phyloP scores from a whole-genome alignment of 768 basidiomycete genomes.

The Leccinellum rugosiceps region DNA sequence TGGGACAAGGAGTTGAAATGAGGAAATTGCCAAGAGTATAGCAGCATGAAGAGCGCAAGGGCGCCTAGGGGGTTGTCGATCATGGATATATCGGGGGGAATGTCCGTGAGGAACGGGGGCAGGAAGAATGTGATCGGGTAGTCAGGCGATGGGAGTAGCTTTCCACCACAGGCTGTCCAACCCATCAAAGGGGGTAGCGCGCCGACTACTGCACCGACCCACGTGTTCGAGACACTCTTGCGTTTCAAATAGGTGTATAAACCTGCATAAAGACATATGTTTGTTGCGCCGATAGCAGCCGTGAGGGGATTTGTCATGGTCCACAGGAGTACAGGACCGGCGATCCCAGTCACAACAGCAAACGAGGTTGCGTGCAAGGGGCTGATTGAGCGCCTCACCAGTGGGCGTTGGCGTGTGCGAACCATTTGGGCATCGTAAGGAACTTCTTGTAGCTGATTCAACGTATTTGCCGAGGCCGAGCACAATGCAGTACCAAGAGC shows the following conservation, averaged over 20 bases:
- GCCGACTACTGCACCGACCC: constrained; percentile 93
- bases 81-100: constrained; percentile 42
- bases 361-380: constrained; percentile 84
- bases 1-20: constrained; percentile 96
- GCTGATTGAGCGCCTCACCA: constrained; percentile 81
- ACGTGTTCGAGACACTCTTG: constrained; percentile 78
- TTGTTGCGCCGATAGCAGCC: constrained; percentile 76
- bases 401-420: constrained; percentile 82
- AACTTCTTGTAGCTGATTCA: constrained; percentile 93
- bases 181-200: constrained; percentile 95
- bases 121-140: constrained; percentile 61
- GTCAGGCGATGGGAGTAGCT: constrained; percentile 59
- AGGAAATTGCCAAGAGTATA: constrained; percentile 98
- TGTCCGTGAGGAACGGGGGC: constrained; percentile 52
- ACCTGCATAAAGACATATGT: constrained; percentile 87
- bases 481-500: constrained; percentile 89
- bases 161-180: constrained; percentile 92
- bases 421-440: constrained; percentile 98
- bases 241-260: constrained; percentile 93
- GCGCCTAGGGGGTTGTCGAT: constrained; percentile 82
- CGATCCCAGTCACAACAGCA: constrained; percentile 69
- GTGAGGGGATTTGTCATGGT: constrained; percentile 84
- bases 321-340: constrained; percentile 77
- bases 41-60: constrained; percentile 73
- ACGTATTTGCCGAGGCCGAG: constrained; percentile 87